phyloP scores from a whole-genome alignment of 2,329 filamentous ascomycete species.

The Colletotrichum euphorbiae region DNA sequence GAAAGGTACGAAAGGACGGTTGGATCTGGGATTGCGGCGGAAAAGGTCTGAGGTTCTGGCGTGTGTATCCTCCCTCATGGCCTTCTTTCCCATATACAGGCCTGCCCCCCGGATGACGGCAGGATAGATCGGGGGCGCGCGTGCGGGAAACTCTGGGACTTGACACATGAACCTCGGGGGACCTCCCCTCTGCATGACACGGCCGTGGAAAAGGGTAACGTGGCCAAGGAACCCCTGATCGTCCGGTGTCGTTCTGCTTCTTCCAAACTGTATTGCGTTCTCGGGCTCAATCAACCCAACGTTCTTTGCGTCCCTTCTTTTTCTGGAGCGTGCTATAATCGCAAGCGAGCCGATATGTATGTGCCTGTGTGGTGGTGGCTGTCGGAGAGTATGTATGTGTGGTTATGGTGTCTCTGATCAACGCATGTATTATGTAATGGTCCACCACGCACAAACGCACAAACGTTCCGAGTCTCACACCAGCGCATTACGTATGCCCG shows the following conservation, averaged over 20 bases:
- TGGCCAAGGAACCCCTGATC: slow-evolving; percentile 31
- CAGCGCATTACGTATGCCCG: slow-evolving; percentile 19
- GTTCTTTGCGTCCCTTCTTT: slow-evolving; percentile 32
- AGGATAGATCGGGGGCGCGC: slow-evolving; percentile 5
- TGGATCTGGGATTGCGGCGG: neutral
- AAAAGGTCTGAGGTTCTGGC: neutral
- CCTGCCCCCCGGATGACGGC: slow-evolving; percentile 3
- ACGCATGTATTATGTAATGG: slow-evolving; percentile 28
- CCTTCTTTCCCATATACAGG: neutral
- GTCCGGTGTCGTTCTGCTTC: slow-evolving; percentile 26
- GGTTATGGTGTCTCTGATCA: slow-evolving; percentile 13
- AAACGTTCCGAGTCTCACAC: slow-evolving; percentile 7
- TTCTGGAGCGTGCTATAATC: neutral
- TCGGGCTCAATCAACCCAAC: slow-evolving; percentile 25
- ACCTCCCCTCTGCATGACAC: slow-evolving; percentile 28
- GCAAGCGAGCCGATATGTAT: slow-evolving; percentile 28
- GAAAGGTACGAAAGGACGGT: neutral
- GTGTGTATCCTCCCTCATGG: neutral
- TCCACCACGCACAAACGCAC: slow-evolving; percentile 10
- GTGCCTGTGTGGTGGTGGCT: slow-evolving; percentile 5
- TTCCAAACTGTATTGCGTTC: slow-evolving; percentile 18
- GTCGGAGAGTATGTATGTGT: neutral
- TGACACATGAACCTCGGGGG: slow-evolving; percentile 32
- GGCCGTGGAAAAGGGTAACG: slow-evolving; percentile 5
- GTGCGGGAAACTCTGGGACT: slow-evolving; percentile 27